Conservation (phyloP, 1,284 basidiomycete species). For the Chiua sp. region DNA sequence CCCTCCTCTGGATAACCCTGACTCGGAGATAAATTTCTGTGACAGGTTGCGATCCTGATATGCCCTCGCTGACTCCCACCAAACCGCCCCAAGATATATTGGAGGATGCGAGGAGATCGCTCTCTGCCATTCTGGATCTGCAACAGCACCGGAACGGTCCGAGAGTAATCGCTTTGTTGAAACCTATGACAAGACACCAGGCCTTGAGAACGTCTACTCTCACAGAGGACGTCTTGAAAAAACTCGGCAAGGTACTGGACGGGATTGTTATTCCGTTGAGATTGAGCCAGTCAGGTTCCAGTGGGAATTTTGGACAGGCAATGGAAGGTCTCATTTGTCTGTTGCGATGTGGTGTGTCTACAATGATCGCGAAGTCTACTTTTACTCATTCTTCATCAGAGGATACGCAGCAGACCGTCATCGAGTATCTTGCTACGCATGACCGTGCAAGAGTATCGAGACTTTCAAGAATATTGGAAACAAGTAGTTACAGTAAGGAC, state of each 20-base stretch:
- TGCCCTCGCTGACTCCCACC: no score
- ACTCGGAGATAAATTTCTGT: neutral
- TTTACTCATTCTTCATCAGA: constrained; percentile 10
- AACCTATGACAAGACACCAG: constrained; percentile 20
- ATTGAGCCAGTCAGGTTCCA: neutral
- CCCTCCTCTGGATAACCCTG: no score
- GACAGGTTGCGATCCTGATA: constrained; percentile 13
- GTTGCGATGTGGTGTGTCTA: constrained; percentile 23
- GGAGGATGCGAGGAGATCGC: constrained; percentile 5
- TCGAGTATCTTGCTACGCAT: constrained; percentile 11
- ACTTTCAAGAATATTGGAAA: constrained; percentile 19
- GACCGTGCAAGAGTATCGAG: constrained; percentile 1
- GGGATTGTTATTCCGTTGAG: neutral
- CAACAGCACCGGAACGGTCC: constrained; percentile 19
- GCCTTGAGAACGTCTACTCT: constrained; percentile 18
- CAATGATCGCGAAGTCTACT: neutral
- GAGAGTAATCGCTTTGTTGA: constrained; percentile 30
- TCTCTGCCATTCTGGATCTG: constrained; percentile 13
- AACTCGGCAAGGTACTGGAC: constrained; percentile 22
- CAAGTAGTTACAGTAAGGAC: constrained; percentile 17
- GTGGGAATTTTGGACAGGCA: constrained; percentile 20
- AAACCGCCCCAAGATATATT: neutral
- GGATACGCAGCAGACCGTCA: constrained; percentile 6
- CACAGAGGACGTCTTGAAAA: constrained; percentile 19
- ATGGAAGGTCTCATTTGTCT: constrained; percentile 29